These are phyloP conservation scores for Mesostigma viride DNA, from an alignment of 139 green algal species.

Conservation along the genomic window DNA sequence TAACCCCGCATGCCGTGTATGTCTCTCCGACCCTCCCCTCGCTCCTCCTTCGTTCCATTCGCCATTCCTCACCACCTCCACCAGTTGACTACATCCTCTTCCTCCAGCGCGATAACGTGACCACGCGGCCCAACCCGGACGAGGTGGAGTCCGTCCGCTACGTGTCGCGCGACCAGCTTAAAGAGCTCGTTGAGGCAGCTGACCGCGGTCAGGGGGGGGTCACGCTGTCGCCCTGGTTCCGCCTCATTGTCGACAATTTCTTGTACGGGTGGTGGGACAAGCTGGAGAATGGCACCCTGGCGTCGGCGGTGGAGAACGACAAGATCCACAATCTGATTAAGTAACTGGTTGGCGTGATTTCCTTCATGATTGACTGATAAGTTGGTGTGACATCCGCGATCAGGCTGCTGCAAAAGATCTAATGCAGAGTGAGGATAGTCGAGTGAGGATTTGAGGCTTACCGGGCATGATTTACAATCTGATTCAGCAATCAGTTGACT, in stretches of 20 bases:
- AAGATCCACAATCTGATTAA: constrained; percentile 19
- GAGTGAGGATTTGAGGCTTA: too few species aligned
- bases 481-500: too few species aligned
- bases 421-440: too few species aligned
- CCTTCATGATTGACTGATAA: not conserved
- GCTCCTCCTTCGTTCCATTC: too few species aligned
- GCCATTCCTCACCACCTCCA: too few species aligned
- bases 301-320: constrained; percentile 21
- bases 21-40: too few species aligned
- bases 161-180: constrained; percentile 35
- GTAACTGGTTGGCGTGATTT: not conserved
- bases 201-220: constrained; percentile 35
- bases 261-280: constrained; percentile 75
- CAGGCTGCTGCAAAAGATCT: too few species aligned
- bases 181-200: constrained; percentile 37
- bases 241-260: constrained; percentile 76
- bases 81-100: constrained; percentile 96
- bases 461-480: too few species aligned
- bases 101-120: constrained; percentile 31
- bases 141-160: constrained; percentile 35
- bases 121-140: constrained; percentile 54
- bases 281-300: constrained; percentile 40
- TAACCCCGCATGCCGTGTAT: too few species aligned
- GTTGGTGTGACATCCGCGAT: too few species aligned
- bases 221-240: constrained; percentile 82